Conservation (phyloP, 2,329 filamentous ascomycete genomes). For the Neocatenulostroma microsporum region DNA sequence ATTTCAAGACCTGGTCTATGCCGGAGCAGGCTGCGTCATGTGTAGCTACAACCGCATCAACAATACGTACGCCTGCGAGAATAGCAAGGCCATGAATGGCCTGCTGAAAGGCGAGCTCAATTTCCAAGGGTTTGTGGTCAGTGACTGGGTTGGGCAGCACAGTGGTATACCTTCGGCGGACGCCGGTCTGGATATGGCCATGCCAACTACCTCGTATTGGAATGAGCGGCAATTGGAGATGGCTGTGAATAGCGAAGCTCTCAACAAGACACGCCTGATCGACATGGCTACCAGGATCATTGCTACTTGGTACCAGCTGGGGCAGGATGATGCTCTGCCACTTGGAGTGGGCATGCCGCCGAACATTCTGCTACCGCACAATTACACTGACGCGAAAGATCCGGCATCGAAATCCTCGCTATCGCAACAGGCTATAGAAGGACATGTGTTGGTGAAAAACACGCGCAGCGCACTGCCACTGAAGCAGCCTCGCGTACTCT, state of each 20-base stretch:
- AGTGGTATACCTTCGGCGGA: slow-evolving; percentile 53
- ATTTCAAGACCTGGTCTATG: slow-evolving; percentile 43
- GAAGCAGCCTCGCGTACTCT: slow-evolving; percentile 41
- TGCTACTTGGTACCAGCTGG: slow-evolving; percentile 51
- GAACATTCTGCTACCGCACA: slow-evolving; percentile 45
- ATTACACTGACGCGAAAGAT: slow-evolving; percentile 49
- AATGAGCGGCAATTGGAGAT: slow-evolving; percentile 39
- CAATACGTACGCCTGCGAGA: slow-evolving; percentile 55
- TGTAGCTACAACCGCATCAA: slow-evolving; percentile 29
- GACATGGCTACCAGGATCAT: slow-evolving; percentile 53
- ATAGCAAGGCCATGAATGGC: slow-evolving; percentile 60
- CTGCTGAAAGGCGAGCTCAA: slow-evolving; percentile 66
- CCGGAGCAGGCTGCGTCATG: slow-evolving; percentile 40
- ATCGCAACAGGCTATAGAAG: slow-evolving; percentile 53
- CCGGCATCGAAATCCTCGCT: slow-evolving; percentile 42
- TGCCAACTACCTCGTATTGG: slow-evolving; percentile 45
- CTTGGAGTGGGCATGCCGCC: slow-evolving; percentile 46
- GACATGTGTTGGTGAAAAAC: slow-evolving; percentile 60
- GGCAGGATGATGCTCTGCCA: slow-evolving; percentile 40
- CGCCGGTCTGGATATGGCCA: slow-evolving; percentile 60
- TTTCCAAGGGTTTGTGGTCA: slow-evolving; percentile 64
- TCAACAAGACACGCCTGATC: slow-evolving; percentile 48
- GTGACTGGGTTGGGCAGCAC: slow-evolving; percentile 60
- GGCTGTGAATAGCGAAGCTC: slow-evolving; percentile 53
- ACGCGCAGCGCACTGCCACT: slow-evolving; percentile 49